These are phyloP conservation scores for Pisolithus tinctorius DNA, from an alignment of 768 basidiomycete genomes.

Conservation along the genomic window DNA sequence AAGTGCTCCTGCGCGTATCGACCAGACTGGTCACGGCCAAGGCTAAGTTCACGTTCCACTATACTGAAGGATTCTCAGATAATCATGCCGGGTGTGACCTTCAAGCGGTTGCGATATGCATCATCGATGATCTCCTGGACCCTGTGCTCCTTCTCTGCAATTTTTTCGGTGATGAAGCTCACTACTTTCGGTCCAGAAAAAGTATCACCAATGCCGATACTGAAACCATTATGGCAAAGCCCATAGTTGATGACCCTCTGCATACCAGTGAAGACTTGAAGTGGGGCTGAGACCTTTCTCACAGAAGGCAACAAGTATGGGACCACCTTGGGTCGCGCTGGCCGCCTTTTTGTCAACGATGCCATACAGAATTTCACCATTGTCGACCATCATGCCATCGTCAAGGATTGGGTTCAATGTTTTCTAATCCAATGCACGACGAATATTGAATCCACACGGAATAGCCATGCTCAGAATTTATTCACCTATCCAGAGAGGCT, in stretches of 20 bases:
- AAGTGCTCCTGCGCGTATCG: slow-evolving; percentile 94
- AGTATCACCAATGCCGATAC: slow-evolving; percentile 98
- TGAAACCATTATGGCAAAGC: slow-evolving; percentile 98
- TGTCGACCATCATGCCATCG: slow-evolving; percentile 93
- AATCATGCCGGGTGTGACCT: slow-evolving; percentile 94
- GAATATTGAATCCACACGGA: slow-evolving; percentile 92
- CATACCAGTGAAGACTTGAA: slow-evolving; percentile 85
- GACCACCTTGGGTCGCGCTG: slow-evolving; percentile 88
- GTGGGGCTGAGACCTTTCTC: slow-evolving; percentile 93
- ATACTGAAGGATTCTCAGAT: slow-evolving; percentile 95
- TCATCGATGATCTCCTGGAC: slow-evolving; percentile 77
- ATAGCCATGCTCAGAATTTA: slow-evolving; percentile 90
- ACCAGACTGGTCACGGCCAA: slow-evolving; percentile 92
- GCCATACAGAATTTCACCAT: slow-evolving; percentile 92
- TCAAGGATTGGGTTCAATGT: slow-evolving; percentile 80
- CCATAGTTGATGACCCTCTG: slow-evolving; percentile 97
- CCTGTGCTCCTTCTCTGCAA: slow-evolving; percentile 70
- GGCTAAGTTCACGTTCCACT: slow-evolving; percentile 86
- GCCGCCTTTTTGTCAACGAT: slow-evolving; percentile 99
- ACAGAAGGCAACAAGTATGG: slow-evolving; percentile 94
- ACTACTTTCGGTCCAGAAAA: slow-evolving; percentile 90
- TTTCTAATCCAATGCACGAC: slow-evolving; percentile 72
- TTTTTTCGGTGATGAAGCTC: slow-evolving; percentile 77
- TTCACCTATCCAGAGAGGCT: slow-evolving; percentile 96
- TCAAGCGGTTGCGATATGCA: slow-evolving; percentile 81